Percentiles rank a stretch among this genome's conserved stretches.
phyloP scores from a whole-genome alignment of 495 filamentous ascomycete species.

The Tirmania nivea region DNA sequence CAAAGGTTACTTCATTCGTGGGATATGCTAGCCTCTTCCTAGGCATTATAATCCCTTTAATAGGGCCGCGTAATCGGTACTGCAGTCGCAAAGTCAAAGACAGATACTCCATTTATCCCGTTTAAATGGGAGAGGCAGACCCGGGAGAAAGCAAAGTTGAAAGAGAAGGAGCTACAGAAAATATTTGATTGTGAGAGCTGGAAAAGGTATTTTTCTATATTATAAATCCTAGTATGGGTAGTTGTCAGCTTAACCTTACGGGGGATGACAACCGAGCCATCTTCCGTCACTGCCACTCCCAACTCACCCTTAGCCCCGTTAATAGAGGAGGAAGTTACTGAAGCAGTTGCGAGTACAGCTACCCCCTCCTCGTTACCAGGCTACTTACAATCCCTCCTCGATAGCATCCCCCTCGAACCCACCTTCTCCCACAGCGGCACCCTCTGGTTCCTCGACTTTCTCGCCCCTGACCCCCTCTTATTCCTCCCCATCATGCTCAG shows the following conservation, averaged over 20 bases:
- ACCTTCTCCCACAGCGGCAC: conserved; percentile 33
- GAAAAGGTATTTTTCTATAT: conserved; percentile 23
- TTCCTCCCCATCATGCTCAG: conserved; percentile 41
- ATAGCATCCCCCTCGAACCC: conserved; percentile 3
- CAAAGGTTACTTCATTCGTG: too few relatives aligned
- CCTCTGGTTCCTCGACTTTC: conserved; percentile 63
- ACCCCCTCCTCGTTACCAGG: not conserved
- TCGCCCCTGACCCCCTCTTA: conserved; percentile 42
- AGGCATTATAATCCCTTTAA: conserved; percentile 12
- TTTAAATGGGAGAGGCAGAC: conserved; percentile 8
- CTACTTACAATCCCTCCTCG: conserved; percentile 33
- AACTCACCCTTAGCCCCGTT: not conserved
- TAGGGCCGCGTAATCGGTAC: conserved; percentile 18
- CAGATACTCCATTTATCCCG: too few relatives aligned
- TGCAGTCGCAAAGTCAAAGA: conserved; percentile 7
- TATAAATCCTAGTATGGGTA: not conserved
- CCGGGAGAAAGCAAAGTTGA: conserved; percentile 15
- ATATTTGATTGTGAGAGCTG: conserved; percentile 30
- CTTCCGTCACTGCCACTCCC: too few relatives aligned
- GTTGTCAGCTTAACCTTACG: not conserved
- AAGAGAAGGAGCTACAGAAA: conserved; percentile 22
- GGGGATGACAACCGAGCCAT: not conserved
- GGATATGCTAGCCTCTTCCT: conserved; percentile 21
- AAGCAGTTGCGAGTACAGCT: conserved; percentile 1
- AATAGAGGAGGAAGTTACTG: conserved; percentile 7